A percentile compares a stretch with the other conserved stretches of the same genome.
phyloP scores from a whole-genome alignment of 441 rosid genomes.

The Adansonia rubrostipa region DNA sequence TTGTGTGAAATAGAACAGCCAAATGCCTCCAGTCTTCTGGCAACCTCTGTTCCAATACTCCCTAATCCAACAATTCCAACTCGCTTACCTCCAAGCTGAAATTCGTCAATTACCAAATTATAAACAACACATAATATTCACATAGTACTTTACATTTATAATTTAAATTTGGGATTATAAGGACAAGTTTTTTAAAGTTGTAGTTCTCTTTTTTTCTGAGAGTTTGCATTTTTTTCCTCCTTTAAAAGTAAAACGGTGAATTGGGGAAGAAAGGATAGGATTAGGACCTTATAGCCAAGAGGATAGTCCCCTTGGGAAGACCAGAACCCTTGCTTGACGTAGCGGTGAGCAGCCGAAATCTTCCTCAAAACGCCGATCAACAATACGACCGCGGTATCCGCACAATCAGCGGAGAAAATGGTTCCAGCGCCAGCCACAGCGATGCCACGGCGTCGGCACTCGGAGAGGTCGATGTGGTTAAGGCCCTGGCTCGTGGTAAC shows the following conservation, averaged over 20 bases:
- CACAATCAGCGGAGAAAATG: conserved; percentile 48
- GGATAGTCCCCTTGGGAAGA: conserved; percentile 25
- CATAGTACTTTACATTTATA: background rate
- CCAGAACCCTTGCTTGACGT: conserved; percentile 45
- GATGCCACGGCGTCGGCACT: conserved; percentile 54
- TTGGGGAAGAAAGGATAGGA: background rate
- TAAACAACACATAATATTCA: background rate
- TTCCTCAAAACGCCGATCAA: conserved; percentile 50
- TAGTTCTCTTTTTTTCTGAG: background rate
- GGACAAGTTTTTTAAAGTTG: background rate
- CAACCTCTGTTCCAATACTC: conserved; percentile 42
- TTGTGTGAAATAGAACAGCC: conserved; percentile 38
- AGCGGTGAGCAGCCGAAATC: conserved; percentile 52
- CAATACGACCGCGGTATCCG: conserved; percentile 53
- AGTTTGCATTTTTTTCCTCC: background rate
- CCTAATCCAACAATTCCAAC: conserved; percentile 49
- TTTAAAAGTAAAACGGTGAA: background rate
- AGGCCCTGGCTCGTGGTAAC: conserved; percentile 57
- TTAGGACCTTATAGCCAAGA: conserved; percentile 36
- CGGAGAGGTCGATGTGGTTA: conserved; percentile 51
- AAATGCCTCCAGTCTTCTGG: conserved; percentile 43
- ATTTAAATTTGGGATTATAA: conserved; percentile 3
- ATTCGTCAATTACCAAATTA: conserved; percentile 13
- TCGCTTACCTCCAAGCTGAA: conserved; percentile 42
- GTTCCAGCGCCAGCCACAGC: conserved; percentile 42